Evolutionary conservation across 345 rosid species (phyloP).

Genomic region (Diplotaxis tenuifolia): DNA sequence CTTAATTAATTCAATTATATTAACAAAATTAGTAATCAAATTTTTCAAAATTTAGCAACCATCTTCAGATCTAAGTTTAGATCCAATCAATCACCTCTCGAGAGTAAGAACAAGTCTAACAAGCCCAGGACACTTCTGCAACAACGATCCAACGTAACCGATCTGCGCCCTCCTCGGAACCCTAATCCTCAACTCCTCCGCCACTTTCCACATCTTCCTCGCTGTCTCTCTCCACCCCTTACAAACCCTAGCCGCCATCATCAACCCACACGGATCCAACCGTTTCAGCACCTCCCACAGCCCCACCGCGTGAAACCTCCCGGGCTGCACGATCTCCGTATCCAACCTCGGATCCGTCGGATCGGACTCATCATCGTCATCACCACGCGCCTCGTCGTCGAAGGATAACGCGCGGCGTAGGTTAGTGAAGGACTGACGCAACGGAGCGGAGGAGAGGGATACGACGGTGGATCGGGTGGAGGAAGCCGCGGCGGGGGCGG

Average conservation of each 20-base stretch:
- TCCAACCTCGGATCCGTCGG: conserved; percentile 41
- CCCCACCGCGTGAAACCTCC: conserved; percentile 52
- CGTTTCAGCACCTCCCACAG: conserved; percentile 84
- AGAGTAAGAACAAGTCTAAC: conserved; percentile 62
- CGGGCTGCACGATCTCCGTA: conserved; percentile 39
- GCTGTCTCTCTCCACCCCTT: conserved; percentile 84
- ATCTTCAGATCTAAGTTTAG: conserved; percentile 46
- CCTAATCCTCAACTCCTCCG: conserved; percentile 76
- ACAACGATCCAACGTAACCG: conserved; percentile 74
- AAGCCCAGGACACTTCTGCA: conserved; percentile 79
- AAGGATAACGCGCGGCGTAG: conserved; percentile 85
- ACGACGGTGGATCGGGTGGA: conserved; percentile 41
- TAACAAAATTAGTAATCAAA: not conserved
- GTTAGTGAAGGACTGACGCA: conserved; percentile 58
- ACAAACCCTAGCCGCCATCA: conserved; percentile 82
- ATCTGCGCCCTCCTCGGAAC: conserved; percentile 69
- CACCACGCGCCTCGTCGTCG: too few relatives aligned
- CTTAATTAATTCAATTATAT: not conserved
- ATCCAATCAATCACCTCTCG: conserved; percentile 70
- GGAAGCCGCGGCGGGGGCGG: conserved; percentile 37
- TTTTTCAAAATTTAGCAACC: not conserved
- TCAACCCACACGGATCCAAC: conserved; percentile 65
- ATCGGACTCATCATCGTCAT: conserved; percentile 56
- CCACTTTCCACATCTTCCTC: conserved; percentile 79
- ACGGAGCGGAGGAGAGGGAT: conserved; percentile 32